Percentiles rank a stretch among this genome's conserved stretches.
phyloP scores from a whole-genome alignment of 257 asterid genomes.

The Agastache rugosa region DNA sequence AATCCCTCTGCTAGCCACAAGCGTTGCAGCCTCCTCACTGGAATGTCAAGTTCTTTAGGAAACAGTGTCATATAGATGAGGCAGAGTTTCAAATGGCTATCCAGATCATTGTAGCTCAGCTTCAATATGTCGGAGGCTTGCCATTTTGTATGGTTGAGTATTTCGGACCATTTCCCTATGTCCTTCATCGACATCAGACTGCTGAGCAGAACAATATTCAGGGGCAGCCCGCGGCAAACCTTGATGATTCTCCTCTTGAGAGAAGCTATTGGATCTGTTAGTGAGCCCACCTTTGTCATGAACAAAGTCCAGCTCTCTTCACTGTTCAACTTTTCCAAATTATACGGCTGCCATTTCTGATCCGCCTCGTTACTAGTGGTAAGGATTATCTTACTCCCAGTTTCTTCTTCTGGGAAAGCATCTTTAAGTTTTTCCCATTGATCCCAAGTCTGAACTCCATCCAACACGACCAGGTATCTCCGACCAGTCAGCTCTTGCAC shows the following conservation, averaged over 20 bases:
- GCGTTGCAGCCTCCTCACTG: slow-evolving; percentile 36
- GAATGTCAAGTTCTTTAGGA: slow-evolving; percentile 35
- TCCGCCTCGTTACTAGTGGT: slow-evolving; percentile 5
- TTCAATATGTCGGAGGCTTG: slow-evolving; percentile 7
- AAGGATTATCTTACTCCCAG: slow-evolving; percentile 32
- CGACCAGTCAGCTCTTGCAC: neutral
- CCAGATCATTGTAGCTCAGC: slow-evolving; percentile 38
- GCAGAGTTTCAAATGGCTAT: slow-evolving; percentile 32
- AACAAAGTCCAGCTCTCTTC: slow-evolving; percentile 37
- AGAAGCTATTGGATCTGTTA: neutral
- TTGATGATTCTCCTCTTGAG: slow-evolving; percentile 11
- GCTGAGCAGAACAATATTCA: slow-evolving; percentile 37
- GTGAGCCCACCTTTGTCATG: slow-evolving; percentile 29
- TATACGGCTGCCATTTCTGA: neutral
- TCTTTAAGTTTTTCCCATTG: slow-evolving; percentile 23
- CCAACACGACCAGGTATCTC: slow-evolving; percentile 32
- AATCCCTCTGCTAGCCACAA: slow-evolving; percentile 41
- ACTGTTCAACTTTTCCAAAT: neutral
- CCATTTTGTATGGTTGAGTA: neutral
- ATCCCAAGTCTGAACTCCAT: slow-evolving; percentile 23
- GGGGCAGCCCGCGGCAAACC: slow-evolving; percentile 31
- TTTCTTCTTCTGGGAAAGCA: slow-evolving; percentile 24
- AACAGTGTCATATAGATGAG: slow-evolving; percentile 36
- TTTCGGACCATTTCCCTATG: neutral
- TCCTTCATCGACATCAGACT: slow-evolving; percentile 32